phyloP scores from a whole-genome alignment of 2,329 filamentous ascomycete genomes.

The Pseudofabraea citricarpa region DNA sequence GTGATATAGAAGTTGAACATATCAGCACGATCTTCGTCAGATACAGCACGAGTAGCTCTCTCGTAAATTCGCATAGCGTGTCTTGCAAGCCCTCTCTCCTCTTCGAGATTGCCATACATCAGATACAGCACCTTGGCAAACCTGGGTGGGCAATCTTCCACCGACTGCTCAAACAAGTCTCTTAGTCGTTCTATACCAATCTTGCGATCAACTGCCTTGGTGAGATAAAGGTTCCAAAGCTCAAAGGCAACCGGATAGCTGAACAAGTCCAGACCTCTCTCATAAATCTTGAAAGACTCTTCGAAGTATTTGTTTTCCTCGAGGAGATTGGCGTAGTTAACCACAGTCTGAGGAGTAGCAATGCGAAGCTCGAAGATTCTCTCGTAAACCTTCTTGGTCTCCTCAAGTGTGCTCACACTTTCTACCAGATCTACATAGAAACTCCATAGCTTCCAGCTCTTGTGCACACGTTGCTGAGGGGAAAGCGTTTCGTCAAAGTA shows the following conservation, averaged over 20 bases:
- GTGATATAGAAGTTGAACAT: conserved; percentile 99
- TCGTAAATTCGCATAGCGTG: conserved; percentile 99
- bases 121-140: conserved; percentile 95
- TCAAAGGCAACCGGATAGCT: conserved; percentile 97
- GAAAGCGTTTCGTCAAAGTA: conserved; percentile 95
- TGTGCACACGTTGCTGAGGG: conserved; percentile 94
- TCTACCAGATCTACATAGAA: conserved; percentile 98
- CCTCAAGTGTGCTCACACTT: conserved; percentile 83
- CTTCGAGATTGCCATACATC: conserved; percentile 97
- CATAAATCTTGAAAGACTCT: conserved; percentile 96
- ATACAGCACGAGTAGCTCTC: conserved; percentile 87
- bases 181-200: conserved; percentile 91
- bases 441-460: conserved; percentile 99
- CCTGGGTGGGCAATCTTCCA: conserved; percentile 89
- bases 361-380: conserved; percentile 97
- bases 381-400: conserved; percentile 92
- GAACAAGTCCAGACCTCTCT: conserved; percentile 95
- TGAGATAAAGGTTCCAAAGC: conserved; percentile 96
- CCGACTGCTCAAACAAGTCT: conserved; percentile 94
- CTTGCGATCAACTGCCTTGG: conserved; percentile 93
- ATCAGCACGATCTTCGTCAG: conserved; percentile 88
- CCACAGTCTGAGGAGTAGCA: conserved; percentile 94
- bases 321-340: conserved; percentile 94
- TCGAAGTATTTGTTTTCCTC: conserved; percentile 95
- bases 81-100: conserved; percentile 87